Evolutionary conservation across 805 yeast genomes (phyloP), one percentile per base, ranked within the genome.

Genomic region (Ogataea parapolymorpha): DNA sequence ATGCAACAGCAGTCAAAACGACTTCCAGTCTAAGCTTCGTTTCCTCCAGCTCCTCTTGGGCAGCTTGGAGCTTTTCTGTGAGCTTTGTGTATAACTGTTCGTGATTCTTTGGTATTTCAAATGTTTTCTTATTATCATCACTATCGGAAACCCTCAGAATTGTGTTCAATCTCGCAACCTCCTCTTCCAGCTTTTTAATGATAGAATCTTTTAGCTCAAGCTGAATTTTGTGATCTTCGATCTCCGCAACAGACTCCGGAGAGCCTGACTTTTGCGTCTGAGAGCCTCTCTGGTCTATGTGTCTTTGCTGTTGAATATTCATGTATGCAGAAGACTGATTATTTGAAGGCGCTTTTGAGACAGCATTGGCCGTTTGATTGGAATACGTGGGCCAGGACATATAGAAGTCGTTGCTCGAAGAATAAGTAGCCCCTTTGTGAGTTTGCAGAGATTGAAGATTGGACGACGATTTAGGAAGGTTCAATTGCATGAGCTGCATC

Each of bases 11-110:
- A 1, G 84, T 74, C 17, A 77, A 50, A 9, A 85, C 51, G 18
- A 84, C 71, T 53, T 86, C 95, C 34, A 86, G 63, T 49, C 83
- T 69, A 12, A 65, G 50, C 47, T 82, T 82, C 1, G 87, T 77
- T 15, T 80, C 84, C 18, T 72, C 70, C 41, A 82, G 65, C 50
- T 85, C 87, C 13, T 64, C 56, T 25, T 63, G 62, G 1, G 62
- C 52, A 11, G 41, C 34, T 31, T 51, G 54, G 23, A 63, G 33
- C 36, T 58, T 59, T 22, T 54, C 59, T 45, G 59, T 48, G 5
- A 63, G 46, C 37, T 49, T 51, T 34, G 47, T 49, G 40, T 61
- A 64, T 28, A 64, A 42, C 26, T 62, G 58, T 46, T 59, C 63
- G 34, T 63, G 62, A 29, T 57, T 62, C 41, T 55, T 55, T 6